Base-by-base conservation (phyloP, 331 rosid genomes). In the Quercus lobata region DNA sequence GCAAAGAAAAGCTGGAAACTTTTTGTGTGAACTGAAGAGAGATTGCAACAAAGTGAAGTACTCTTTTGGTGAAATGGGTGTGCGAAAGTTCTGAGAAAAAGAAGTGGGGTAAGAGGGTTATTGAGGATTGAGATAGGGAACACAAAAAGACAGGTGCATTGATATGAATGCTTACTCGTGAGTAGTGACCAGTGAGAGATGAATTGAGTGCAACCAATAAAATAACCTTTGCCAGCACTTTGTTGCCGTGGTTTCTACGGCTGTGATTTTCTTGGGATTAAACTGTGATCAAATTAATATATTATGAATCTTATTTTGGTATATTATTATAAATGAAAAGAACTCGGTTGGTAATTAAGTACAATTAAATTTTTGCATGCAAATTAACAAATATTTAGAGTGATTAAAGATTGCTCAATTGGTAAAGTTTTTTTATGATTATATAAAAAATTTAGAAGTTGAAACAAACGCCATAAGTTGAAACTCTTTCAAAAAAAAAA, bases 231-330 rank as follows among this genome's bases (percentile, higher is more conserved):
- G 88, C 78, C 70, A 19, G 16, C 21, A n/a, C 17, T 37, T 4
- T 60, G 30, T 81, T 37, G 56, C 22, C 60, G 71, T 49, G 57
- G n/a, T 58, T 79, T 85, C 10, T 12, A 88, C 79, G 86, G 86
- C 58, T n/a, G 44, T 44, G 78, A 56, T 79, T 34, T 24, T 73
- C 81, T 76, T 32, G 73, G 19, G 9, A 60, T 68, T 11, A 49
- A 71, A 75, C 21, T n/a, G 7, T 3, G 22, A 27, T 12, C 18
- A 14, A 16, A 32, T 65, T 56, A 5, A 41, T 30, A 9, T 19
- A 5, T 19, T 15, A 14, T 11, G 6, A 49, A 49, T 49, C 5
- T 1, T 49, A 7, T 7, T 37, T 37, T 2, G 44, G 44, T 7
- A 8, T 35, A 34, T 37, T 37, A 41, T 41, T 41, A 41, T 41